These are phyloP conservation scores for Chalciporus piperatoides DNA, from an alignment of 1,284 basidiomycete species.

Conservation along the genomic window DNA sequence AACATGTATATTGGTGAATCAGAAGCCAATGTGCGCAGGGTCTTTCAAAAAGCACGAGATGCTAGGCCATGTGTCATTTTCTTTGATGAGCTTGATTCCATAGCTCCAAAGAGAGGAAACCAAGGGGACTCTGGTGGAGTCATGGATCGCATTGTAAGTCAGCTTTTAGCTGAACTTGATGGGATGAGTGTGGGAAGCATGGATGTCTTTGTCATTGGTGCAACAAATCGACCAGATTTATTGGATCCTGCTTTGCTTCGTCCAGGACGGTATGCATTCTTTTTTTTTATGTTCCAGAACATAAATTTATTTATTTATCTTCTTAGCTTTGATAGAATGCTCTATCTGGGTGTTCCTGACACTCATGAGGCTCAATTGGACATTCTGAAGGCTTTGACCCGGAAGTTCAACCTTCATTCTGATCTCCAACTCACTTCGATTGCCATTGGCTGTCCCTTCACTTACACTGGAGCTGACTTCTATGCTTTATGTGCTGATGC, in stretches of 20 bases:
- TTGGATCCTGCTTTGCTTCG: conserved; percentile 91
- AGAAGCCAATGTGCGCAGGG: conserved; percentile 89
- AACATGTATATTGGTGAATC: conserved; percentile 99
- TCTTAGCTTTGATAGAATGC: conserved; percentile 90
- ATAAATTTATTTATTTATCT: not conserved
- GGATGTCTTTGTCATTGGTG: conserved; percentile 94
- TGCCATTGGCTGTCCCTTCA: conserved; percentile 82
- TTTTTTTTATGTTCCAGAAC: not conserved
- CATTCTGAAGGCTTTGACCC: conserved; percentile 87
- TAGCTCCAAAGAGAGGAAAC: conserved; percentile 94
- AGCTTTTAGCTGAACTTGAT: conserved; percentile 93
- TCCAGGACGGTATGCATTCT: conserved; percentile 70
- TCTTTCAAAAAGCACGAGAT: conserved; percentile 90
- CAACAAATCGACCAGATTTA: conserved; percentile 95
- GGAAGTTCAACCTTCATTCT: conserved; percentile 86
- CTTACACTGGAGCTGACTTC: conserved; percentile 96
- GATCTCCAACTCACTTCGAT: conserved; percentile 64
- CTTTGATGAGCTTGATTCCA: conserved; percentile 97
- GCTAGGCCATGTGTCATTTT: conserved; percentile 93
- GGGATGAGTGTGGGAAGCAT: conserved; percentile 71
- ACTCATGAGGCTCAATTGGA: conserved; percentile 85
- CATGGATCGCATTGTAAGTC: conserved; percentile 97
- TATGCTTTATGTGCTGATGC: conserved; percentile 98
- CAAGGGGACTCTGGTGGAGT: conserved; percentile 96
- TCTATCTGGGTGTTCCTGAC: conserved; percentile 92